A percentile compares a stretch with the other conserved stretches of the same genome.
These are phyloP conservation scores for Euphorbia tirucalli DNA, from an alignment of 345 rosid species.

Conservation along the genomic window DNA sequence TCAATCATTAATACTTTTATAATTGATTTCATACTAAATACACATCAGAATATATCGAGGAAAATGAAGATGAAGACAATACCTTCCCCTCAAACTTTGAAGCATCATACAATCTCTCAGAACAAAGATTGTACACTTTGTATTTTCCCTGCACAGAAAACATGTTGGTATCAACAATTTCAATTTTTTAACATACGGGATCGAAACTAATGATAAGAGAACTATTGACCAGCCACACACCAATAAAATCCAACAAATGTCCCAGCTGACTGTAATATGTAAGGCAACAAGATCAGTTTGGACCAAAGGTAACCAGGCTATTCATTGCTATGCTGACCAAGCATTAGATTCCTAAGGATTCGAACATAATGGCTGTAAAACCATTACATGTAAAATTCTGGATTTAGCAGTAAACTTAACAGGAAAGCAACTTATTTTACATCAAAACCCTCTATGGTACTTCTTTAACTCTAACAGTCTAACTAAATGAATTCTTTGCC, in stretches of 20 bases:
- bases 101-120: slow-evolving; percentile 33
- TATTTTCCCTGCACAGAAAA: slow-evolving; percentile 31
- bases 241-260: background rate
- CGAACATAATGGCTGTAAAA: slow-evolving; percentile 6
- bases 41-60: slow-evolving; percentile 2
- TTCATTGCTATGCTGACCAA: background rate
- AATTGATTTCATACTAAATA: background rate
- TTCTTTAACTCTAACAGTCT: background rate
- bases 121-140: slow-evolving; percentile 34
- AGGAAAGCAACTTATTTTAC: background rate
- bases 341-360: background rate
- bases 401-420: background rate
- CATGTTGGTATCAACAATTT: slow-evolving; percentile 15
- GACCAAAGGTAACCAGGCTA: background rate
- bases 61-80: slow-evolving; percentile 8
- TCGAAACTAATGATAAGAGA: background rate
- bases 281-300: background rate
- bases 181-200: slow-evolving; percentile 1
- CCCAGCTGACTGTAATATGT: background rate
- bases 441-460: background rate
- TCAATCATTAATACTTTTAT: background rate
- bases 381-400: background rate
- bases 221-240: background rate
- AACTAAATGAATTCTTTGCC: background rate
- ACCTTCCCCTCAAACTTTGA: slow-evolving; percentile 35